phyloP scores from a whole-genome alignment of 306 rosid species.

The Astragalus glycyphyllos region DNA sequence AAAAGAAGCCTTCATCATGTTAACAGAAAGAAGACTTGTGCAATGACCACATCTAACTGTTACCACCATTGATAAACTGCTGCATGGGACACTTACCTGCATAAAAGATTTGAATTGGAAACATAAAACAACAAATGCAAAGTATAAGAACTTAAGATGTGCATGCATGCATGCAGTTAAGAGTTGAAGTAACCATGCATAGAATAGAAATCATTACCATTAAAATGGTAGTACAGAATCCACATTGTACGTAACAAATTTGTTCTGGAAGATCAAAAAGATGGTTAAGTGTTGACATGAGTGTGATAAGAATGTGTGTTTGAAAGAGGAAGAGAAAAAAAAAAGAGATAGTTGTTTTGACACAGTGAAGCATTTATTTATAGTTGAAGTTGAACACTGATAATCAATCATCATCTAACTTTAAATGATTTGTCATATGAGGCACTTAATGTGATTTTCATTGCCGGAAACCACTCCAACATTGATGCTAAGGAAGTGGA shows the following conservation, averaged over 20 bases:
- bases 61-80: conserved; percentile 85
- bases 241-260: conserved; percentile 88
- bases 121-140: not conserved
- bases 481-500: conserved; percentile 29
- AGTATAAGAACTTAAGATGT: conserved; percentile 13
- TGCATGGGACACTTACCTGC: conserved; percentile 95
- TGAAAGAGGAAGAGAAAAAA: conserved; percentile 28
- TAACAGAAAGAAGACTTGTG: conserved; percentile 81
- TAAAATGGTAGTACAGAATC: conserved; percentile 79
- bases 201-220: conserved; percentile 53
- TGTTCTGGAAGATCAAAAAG: conserved; percentile 83
- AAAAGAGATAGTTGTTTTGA: conserved; percentile 22
- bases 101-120: conserved; percentile 19
- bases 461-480: conserved; percentile 45
- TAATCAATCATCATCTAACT: conserved; percentile 48
- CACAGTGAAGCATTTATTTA: conserved; percentile 60
- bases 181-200: not conserved
- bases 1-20: conserved; percentile 86
- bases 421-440: conserved; percentile 38
- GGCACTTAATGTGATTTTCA: conserved; percentile 43
- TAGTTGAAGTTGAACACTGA: conserved; percentile 50
- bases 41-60: conserved; percentile 97
- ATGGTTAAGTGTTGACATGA: conserved; percentile 70
- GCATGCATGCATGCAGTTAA: not conserved
- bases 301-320: conserved; percentile 11